Conservation (phyloP, 2,329 filamentous ascomycete genomes). For the Beauveria rudraprayagi region DNA sequence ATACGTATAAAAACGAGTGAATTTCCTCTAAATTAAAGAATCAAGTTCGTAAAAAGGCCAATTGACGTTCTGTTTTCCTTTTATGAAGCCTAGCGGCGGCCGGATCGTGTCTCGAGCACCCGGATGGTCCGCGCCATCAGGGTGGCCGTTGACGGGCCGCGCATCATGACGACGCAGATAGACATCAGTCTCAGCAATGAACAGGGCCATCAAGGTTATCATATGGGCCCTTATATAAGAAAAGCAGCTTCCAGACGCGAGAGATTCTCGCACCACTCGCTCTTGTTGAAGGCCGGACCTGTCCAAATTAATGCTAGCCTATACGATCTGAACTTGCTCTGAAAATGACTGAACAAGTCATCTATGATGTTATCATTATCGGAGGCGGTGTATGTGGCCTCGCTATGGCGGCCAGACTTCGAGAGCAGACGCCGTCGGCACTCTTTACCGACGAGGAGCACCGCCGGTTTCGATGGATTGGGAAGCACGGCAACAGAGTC, state of each 20-base stretch:
- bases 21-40: too few species aligned
- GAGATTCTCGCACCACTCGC: too few species aligned
- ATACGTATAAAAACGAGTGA: too few species aligned
- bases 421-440: slow-evolving; percentile 65
- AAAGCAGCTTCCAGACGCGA: too few species aligned
- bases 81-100: not conserved
- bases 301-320: not conserved
- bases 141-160: not conserved
- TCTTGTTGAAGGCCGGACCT: not conserved
- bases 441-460: slow-evolving; percentile 81
- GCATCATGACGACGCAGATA: not conserved
- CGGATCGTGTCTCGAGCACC: not conserved
- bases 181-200: not conserved
- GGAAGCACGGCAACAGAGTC: slow-evolving; percentile 53
- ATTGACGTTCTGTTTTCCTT: not conserved
- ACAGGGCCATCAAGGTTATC: not conserved
- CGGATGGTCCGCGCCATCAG: slow-evolving; percentile 6
- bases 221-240: not conserved
- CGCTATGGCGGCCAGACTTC: slow-evolving; percentile 62
- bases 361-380: slow-evolving; percentile 63
- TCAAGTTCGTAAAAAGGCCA: too few species aligned
- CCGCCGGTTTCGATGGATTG: slow-evolving; percentile 71
- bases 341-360: slow-evolving; percentile 15
- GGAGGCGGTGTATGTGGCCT: slow-evolving; percentile 70
- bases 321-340: too few species aligned